Evolutionary conservation across 306 rosid species (phyloP), one percentile per base, ranked within the genome.

Genomic region (Astragalus membranaceus): DNA sequence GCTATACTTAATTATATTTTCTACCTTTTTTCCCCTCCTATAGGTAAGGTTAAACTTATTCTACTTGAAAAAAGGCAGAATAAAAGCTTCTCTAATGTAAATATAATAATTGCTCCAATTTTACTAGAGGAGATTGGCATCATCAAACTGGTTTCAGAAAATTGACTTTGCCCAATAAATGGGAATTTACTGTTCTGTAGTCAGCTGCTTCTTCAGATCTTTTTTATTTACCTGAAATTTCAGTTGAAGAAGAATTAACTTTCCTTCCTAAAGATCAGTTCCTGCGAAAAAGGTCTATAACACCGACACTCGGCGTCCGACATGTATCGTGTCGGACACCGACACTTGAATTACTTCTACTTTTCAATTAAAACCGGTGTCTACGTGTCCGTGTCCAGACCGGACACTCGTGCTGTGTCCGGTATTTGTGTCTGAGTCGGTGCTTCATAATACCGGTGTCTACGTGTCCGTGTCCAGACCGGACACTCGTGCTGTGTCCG

Each of bases 201-300:
- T 66, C 70, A 94, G 70, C 69, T 70, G 49, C 60, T 87, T 85
- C 89, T 90, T 94, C 85, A 94, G 51, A 55, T 87, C 96, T 67
- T 94, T 94, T 51, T 94, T 94, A 55, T 91, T 94, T 57, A 94
- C 85, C 99, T 94, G 88, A 69, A 73, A 80, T 72, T 59, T 76
- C 62, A 82, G n/a, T 62, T 1, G 29, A 2, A 10, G 15, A 73
- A 44, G 16, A 48, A 41, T 52, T 12, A 70, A 37, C 36, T 39
- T 41, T 16, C 3, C 14, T 17, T 39, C 3, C 6, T 15, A 17
- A 42, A 75, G 41, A 60, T 2, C 62, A 42, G 35, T 61, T 17
- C 12, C 6, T 15, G 11, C 5, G 37, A 42, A 20, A 42, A 67
- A 37, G 3, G 9, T 20, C 23, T 20, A 2, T 20, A 20, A 2